These are phyloP conservation scores for Penicillium mononematosum DNA, from an alignment of 495 filamentous ascomycete species.

Conservation along the genomic window DNA sequence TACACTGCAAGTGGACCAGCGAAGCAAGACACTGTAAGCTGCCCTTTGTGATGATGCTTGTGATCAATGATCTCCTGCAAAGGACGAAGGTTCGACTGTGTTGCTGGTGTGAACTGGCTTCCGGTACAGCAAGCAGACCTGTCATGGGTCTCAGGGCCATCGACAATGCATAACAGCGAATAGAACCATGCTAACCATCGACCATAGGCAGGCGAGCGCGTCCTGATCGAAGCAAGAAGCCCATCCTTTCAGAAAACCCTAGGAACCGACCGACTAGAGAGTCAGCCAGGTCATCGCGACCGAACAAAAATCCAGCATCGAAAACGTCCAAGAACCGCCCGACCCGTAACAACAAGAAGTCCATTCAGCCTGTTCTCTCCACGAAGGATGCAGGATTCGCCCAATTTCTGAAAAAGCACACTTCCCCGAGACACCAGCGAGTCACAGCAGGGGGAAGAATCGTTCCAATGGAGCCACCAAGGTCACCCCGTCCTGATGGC, in stretches of 20 bases:
- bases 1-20: slow-evolving; percentile 29
- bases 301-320: slow-evolving; percentile 1
- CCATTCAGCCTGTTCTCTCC: slow-evolving; percentile 18
- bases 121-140: not conserved
- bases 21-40: slow-evolving; percentile 24
- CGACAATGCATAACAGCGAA: not conserved
- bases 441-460: slow-evolving; percentile 67
- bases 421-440: slow-evolving; percentile 58
- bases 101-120: not conserved
- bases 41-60: not conserved
- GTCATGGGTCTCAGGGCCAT: not conserved
- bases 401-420: slow-evolving; percentile 57
- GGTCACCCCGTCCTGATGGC: slow-evolving; percentile 21
- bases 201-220: slow-evolving; percentile 8
- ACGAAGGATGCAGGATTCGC: slow-evolving; percentile 45
- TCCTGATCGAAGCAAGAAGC: slow-evolving; percentile 1
- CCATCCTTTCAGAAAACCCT: slow-evolving; percentile 4
- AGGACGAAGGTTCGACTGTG: not conserved
- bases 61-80: not conserved
- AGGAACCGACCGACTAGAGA: slow-evolving; percentile 8
- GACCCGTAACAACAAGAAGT: slow-evolving; percentile 24
- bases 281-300: slow-evolving; percentile 4
- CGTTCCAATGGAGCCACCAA: slow-evolving; percentile 48
- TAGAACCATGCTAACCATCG: slow-evolving; percentile 1
- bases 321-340: not conserved